Percentiles rank a stretch among this genome's conserved stretches.
Evolutionary conservation across 1,139 yeast species (phyloP).

Genomic region (Suhomyces panamericanus): DNA sequence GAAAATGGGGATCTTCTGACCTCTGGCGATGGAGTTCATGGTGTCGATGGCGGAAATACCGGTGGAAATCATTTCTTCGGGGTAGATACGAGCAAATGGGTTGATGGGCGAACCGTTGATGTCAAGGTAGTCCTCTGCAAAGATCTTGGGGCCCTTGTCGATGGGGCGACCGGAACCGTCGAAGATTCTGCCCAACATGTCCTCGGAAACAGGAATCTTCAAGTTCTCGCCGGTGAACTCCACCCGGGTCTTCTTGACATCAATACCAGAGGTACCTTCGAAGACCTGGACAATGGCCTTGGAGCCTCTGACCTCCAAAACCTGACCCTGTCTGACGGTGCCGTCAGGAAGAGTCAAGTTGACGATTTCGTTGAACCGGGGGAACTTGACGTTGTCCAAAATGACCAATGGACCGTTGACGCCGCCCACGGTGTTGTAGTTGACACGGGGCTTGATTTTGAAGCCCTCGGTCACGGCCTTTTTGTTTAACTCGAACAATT

Average conservation of each 20-base stretch:
- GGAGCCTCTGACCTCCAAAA: conserved; percentile 93
- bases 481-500: conserved; percentile 76
- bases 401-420: conserved; percentile 98
- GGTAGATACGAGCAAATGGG: conserved; percentile 97
- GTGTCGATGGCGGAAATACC: conserved; percentile 98
- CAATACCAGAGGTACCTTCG: conserved; percentile 97
- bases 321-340: conserved; percentile 92
- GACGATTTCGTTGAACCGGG: conserved; percentile 95
- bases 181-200: conserved; percentile 94
- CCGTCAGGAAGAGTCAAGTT: conserved; percentile 97
- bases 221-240: conserved; percentile 95
- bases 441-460: conserved; percentile 84
- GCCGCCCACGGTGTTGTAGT: conserved; percentile 95
- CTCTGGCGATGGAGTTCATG: conserved; percentile 99
- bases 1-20: conserved; percentile 98
- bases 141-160: conserved; percentile 96
- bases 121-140: conserved; percentile 97
- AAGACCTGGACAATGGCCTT: conserved; percentile 98
- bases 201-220: conserved; percentile 95
- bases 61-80: conserved; percentile 99
- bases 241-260: conserved; percentile 94
- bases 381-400: conserved; percentile 93
- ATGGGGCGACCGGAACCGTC: conserved; percentile 99
- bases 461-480: conserved; percentile 91
- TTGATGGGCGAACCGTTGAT: conserved; percentile 98